Conservation (phyloP, 495 filamentous ascomycete species). For the Lophiostoma macrostomum region DNA sequence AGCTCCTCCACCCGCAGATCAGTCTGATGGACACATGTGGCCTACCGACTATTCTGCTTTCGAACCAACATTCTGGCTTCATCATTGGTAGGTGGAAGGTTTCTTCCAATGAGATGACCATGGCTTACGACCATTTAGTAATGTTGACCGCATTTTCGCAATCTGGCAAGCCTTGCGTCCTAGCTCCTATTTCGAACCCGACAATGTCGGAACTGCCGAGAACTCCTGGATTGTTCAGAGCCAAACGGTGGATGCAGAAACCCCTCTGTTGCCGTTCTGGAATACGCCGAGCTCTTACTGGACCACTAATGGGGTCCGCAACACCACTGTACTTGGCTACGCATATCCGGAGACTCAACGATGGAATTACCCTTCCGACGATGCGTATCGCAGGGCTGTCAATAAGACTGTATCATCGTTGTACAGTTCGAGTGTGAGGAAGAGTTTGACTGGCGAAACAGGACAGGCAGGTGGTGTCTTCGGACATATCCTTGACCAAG, state of each 20-base stretch:
- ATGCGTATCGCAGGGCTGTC: not conserved
- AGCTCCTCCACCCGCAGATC: not conserved
- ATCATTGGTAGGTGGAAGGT: conserved; percentile 21
- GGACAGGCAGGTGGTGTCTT: not conserved
- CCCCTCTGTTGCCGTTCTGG: conserved; percentile 49
- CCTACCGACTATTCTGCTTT: conserved; percentile 22
- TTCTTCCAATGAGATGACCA: too few species aligned
- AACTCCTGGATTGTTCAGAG: conserved; percentile 38
- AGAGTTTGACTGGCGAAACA: not conserved
- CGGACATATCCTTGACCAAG: not conserved
- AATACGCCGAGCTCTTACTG: conserved; percentile 38
- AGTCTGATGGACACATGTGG: conserved; percentile 13
- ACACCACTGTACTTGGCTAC: conserved; percentile 43
- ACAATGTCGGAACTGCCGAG: conserved; percentile 28
- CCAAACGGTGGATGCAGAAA: conserved; percentile 39
- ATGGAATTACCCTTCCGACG: conserved; percentile 11
- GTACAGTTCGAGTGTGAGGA: conserved; percentile 5
- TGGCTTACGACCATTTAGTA: conserved; percentile 48
- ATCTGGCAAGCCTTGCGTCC: conserved; percentile 46
- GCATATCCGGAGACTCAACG: conserved; percentile 45
- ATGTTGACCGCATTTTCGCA: conserved; percentile 49
- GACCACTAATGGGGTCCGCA: conserved; percentile 42
- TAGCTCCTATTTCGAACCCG: conserved; percentile 32
- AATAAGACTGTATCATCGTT: conserved; percentile 10
- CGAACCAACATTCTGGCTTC: conserved; percentile 23